Evolutionary conservation across 2,329 filamentous ascomycete species (phyloP).

Genomic region (Penicillium griseofulvum): DNA sequence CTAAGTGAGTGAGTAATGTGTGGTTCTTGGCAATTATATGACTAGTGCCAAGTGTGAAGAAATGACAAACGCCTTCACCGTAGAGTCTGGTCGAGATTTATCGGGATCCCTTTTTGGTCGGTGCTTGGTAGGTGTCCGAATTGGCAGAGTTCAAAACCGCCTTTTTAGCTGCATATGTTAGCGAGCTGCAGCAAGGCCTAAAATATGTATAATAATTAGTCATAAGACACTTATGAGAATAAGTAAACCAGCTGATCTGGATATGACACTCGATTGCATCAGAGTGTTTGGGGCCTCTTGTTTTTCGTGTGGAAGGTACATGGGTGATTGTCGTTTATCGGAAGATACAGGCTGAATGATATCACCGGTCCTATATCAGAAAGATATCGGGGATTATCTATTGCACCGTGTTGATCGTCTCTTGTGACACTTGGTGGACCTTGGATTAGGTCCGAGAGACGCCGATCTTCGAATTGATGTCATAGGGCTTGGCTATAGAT

Average conservation of each 20-base stretch:
- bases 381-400: neutral
- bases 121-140: neutral
- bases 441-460: neutral
- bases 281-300: neutral
- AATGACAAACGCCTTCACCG: neutral
- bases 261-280: neutral
- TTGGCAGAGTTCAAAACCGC: neutral
- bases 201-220: neutral
- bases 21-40: neutral
- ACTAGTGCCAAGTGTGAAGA: neutral
- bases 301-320: neutral
- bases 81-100: neutral
- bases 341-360: neutral
- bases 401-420: neutral
- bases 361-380: neutral
- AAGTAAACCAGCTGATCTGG: neutral
- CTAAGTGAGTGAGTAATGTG: constrained; percentile 7
- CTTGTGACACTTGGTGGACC: neutral
- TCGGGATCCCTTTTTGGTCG: neutral
- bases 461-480: constrained; percentile 1
- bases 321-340: neutral
- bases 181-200: neutral
- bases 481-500: neutral
- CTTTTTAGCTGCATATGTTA: neutral
- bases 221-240: neutral